Percentiles rank a stretch among this genome's conserved stretches.
These are phyloP conservation scores for Trichoderma asperelloides DNA, from an alignment of 495 filamentous ascomycete genomes.

Conservation along the genomic window DNA sequence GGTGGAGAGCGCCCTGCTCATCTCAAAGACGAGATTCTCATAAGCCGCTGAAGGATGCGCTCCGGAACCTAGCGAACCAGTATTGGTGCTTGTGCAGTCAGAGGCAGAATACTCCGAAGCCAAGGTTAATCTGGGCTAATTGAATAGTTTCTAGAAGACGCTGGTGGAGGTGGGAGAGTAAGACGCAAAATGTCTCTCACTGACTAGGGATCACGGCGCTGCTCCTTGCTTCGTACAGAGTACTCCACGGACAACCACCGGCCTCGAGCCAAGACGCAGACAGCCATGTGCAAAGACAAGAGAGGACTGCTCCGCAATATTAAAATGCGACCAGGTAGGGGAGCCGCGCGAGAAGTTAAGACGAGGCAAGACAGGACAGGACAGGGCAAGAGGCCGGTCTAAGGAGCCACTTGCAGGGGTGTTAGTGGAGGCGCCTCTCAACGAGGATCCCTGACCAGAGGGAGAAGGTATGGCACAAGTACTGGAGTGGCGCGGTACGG, in stretches of 20 bases:
- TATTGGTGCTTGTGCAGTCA: not conserved
- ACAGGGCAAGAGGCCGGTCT: not conserved
- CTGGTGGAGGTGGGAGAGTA: not conserved
- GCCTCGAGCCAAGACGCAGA: not conserved
- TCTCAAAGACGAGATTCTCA: constrained; percentile 5
- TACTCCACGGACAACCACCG: not conserved
- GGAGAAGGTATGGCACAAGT: not conserved
- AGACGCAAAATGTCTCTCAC: not conserved
- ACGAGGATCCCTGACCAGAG: not conserved
- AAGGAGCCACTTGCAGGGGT: not conserved
- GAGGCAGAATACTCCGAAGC: constrained; percentile 1
- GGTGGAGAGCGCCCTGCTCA: not conserved
- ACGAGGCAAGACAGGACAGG: not conserved
- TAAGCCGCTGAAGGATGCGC: constrained; percentile 3
- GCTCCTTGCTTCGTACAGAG: not conserved
- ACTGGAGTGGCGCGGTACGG: not conserved
- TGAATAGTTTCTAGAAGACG: not conserved
- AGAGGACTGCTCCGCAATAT: not conserved
- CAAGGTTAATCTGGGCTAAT: not conserved
- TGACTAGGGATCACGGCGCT: not conserved
- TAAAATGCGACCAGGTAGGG: not conserved
- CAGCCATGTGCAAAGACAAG: not conserved
- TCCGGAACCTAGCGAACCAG: constrained; percentile 7
- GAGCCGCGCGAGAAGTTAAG: constrained; percentile 1
- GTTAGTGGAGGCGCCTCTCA: not conserved